Evolutionary conservation across 805 yeast species (phyloP).

Genomic region (Metschnikowia cubensis): DNA sequence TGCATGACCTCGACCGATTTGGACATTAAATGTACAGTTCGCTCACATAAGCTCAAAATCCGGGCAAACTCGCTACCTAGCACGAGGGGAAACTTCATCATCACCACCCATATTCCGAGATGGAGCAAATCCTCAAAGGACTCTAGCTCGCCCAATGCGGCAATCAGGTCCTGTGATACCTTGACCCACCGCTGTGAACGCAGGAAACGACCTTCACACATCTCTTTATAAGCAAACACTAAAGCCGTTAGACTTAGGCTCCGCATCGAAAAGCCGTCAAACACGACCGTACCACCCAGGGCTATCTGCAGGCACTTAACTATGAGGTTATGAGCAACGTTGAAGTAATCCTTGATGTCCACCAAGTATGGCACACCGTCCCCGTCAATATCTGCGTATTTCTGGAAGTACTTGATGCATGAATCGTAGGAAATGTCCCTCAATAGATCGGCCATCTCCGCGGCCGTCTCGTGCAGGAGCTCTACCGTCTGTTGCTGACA

Average conservation of each 20-base stretch:
- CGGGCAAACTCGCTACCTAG: conserved; percentile 3
- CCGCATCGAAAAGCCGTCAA: conserved; percentile 8
- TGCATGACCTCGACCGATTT: conserved; percentile 6
- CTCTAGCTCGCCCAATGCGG: conserved; percentile 8
- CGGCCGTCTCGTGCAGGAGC: conserved; percentile 4
- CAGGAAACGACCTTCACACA: conserved; percentile 5
- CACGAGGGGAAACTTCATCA: conserved; percentile 9
- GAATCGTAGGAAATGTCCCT: conserved; percentile 3
- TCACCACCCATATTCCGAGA: conserved; percentile 10
- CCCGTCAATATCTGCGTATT: conserved; percentile 8
- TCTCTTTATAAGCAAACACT: conserved; percentile 8
- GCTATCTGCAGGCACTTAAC: conserved; percentile 5
- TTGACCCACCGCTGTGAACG: conserved; percentile 8
- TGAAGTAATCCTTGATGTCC: conserved; percentile 12
- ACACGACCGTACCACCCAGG: background rate
- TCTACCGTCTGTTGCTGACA: conserved; percentile 6
- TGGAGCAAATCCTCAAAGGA: conserved; percentile 12
- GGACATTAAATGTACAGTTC: conserved; percentile 6
- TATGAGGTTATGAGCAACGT: conserved; percentile 9
- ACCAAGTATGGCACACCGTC: conserved; percentile 11
- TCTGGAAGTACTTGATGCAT: conserved; percentile 7
- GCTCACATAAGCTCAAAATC: conserved; percentile 1
- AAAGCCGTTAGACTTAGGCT: conserved; percentile 8
- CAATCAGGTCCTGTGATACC: conserved; percentile 5
- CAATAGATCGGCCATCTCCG: conserved; percentile 4